A percentile compares a stretch with the other conserved stretches of the same genome.
Evolutionary conservation across 2,329 filamentous ascomycete genomes (phyloP).

Genomic region (Hypoxylon sp.): DNA sequence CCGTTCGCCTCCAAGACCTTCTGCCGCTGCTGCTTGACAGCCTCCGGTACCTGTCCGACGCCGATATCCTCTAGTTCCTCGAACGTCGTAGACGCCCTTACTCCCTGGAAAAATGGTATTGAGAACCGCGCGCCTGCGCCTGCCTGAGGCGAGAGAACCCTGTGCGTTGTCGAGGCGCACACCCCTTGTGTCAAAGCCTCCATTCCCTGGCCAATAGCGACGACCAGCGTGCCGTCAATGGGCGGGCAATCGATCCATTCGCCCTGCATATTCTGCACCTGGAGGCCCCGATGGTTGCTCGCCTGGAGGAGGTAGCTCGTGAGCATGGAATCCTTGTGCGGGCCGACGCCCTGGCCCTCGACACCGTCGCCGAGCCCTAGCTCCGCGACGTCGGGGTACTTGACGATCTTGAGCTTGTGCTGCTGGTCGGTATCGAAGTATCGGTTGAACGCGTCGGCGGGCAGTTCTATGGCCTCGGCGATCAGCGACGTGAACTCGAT

Average conservation of each 20-base stretch:
- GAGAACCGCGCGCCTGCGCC: conserved; percentile 81
- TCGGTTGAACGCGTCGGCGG: conserved; percentile 77
- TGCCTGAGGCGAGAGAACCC: conserved; percentile 80
- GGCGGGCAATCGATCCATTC: conserved; percentile 88
- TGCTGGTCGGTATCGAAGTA: conserved; percentile 84
- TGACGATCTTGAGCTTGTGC: conserved; percentile 92
- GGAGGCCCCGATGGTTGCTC: conserved; percentile 79
- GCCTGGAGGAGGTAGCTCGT: conserved; percentile 87
- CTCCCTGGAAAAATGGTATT: conserved; percentile 91
- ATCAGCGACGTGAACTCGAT: conserved; percentile 83
- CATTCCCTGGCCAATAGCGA: conserved; percentile 88
- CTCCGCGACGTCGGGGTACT: conserved; percentile 81
- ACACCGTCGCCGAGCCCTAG: conserved; percentile 62
- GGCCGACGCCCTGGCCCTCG: conserved; percentile 76
- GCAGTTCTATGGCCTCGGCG: conserved; percentile 84
- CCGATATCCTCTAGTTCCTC: conserved; percentile 77
- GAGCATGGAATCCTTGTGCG: conserved; percentile 89
- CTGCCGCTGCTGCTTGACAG: conserved; percentile 73
- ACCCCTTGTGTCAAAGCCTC: conserved; percentile 89
- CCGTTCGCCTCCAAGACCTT: conserved; percentile 70
- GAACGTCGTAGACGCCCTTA: conserved; percentile 83
- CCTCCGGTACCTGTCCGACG: conserved; percentile 72
- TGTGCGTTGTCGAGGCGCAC: conserved; percentile 85
- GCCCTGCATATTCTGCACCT: conserved; percentile 85
- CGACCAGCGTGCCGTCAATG: conserved; percentile 81